phyloP scores from a whole-genome alignment of 1,284 basidiomycete genomes.

The Veloporphyrellus conicus region DNA sequence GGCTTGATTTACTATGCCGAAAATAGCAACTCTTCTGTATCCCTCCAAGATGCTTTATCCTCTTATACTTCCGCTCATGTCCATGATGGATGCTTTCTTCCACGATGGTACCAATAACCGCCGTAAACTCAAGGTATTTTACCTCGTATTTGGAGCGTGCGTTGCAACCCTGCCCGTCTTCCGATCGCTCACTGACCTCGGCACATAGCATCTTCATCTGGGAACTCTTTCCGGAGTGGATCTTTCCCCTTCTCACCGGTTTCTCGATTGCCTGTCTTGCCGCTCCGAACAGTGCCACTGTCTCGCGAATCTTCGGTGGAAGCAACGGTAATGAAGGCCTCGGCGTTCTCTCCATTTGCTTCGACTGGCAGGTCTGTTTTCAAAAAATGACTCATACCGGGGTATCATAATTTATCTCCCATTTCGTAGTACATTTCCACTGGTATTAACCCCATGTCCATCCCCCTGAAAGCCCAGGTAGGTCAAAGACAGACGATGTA shows the following conservation, averaged over 20 bases:
- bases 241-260: constrained; percentile 47
- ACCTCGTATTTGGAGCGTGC: constrained; percentile 44
- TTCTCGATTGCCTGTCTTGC: constrained; percentile 58
- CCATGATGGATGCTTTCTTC: constrained; percentile 56
- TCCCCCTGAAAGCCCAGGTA: constrained; percentile 43
- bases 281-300: constrained; percentile 42
- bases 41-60: constrained; percentile 67
- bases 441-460: constrained; percentile 40
- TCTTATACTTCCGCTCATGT: constrained; percentile 48
- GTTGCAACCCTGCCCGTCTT: neutral
- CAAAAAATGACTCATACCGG: too few species aligned
- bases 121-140: constrained; percentile 47
- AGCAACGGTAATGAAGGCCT: constrained; percentile 58
- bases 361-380: constrained; percentile 50
- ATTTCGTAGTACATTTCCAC: constrained; percentile 42
- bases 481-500: neutral
- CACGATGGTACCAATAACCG: constrained; percentile 44
- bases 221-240: constrained; percentile 53
- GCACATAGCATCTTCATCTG: constrained; percentile 44
- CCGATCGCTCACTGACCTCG: neutral
- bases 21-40: constrained; percentile 48
- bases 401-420: neutral
- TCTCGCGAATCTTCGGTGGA: constrained; percentile 59
- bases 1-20: neutral
- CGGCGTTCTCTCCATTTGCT: constrained; percentile 46